phyloP scores from a whole-genome alignment of 1,284 basidiomycete species.

The Cerioporus squamosus region DNA sequence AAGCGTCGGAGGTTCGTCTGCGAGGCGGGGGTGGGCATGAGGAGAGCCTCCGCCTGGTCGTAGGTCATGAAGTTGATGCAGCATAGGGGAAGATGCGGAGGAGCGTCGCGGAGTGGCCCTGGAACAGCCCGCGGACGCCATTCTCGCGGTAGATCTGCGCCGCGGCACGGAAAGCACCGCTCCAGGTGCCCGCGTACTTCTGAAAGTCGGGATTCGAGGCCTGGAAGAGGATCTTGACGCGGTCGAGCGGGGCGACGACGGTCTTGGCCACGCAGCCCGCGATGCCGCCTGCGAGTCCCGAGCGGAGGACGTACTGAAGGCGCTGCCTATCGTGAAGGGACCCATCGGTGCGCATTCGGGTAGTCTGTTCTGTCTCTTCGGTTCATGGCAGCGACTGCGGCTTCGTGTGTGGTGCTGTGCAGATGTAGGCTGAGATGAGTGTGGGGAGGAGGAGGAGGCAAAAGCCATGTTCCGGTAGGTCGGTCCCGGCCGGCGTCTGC shows the following conservation, averaged over 20 bases:
- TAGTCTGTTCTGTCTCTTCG: too few relatives aligned
- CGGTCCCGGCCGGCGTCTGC: too few relatives aligned
- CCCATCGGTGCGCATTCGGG: conserved; percentile 68
- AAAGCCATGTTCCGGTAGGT: too few relatives aligned
- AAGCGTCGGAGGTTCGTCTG: conserved; percentile 90
- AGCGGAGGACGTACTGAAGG: conserved; percentile 78
- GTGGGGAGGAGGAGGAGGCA: too few relatives aligned
- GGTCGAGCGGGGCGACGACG: conserved; percentile 94
- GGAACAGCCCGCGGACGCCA: conserved; percentile 85
- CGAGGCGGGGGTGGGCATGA: conserved; percentile 85
- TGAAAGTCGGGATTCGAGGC: conserved; percentile 95
- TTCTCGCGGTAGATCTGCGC: conserved; percentile 75
- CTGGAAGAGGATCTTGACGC: conserved; percentile 99
- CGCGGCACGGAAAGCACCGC: conserved; percentile 87
- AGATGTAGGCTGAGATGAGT: too few relatives aligned
- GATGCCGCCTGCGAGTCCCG: conserved; percentile 89
- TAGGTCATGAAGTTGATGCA: conserved; percentile 99
- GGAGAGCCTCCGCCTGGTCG: conserved; percentile 77
- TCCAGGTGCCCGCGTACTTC: conserved; percentile 93
- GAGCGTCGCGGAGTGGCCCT: conserved; percentile 94
- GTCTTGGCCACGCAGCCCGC: conserved; percentile 97
- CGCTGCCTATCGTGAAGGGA: conserved; percentile 56
- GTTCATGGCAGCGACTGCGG: too few relatives aligned
- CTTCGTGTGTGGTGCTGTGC: too few relatives aligned
- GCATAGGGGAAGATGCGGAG: conserved; percentile 93